Evolutionary conservation across 2,329 filamentous ascomycete species (phyloP).

Genomic region (Ophiostoma sp.): DNA sequence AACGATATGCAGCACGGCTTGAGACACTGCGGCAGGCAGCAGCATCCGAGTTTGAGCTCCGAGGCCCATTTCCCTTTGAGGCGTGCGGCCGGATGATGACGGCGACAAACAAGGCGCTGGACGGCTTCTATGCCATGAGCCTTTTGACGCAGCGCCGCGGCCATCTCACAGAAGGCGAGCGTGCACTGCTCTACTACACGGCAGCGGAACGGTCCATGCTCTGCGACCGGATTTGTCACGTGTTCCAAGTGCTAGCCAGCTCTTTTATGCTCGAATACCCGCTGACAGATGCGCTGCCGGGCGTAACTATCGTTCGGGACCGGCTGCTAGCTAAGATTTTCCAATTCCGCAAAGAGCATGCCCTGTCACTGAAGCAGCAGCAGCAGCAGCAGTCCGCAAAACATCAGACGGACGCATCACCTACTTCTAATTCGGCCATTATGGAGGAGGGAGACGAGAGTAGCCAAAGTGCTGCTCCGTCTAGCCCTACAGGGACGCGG

Average conservation of each 20-base stretch:
- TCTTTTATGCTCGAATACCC: constrained; percentile 94
- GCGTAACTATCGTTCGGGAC: constrained; percentile 73
- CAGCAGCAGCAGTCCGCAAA: background rate
- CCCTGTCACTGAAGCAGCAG: constrained; percentile 21
- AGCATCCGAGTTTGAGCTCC: constrained; percentile 79
- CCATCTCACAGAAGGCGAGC: constrained; percentile 71
- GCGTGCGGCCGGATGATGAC: constrained; percentile 69
- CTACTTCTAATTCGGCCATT: background rate
- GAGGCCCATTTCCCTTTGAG: constrained; percentile 75
- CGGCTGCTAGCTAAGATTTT: constrained; percentile 81
- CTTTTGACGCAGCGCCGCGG: constrained; percentile 79
- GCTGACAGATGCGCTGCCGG: constrained; percentile 80
- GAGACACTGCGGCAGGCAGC: constrained; percentile 69
- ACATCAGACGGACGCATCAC: constrained; percentile 2
- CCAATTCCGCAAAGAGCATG: constrained; percentile 69
- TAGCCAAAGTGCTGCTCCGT: background rate
- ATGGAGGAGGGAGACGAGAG: background rate
- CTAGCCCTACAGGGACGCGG: background rate
- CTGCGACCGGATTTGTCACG: constrained; percentile 84
- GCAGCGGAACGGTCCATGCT: constrained; percentile 71
- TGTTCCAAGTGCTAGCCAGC: constrained; percentile 78
- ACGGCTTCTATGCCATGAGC: constrained; percentile 95
- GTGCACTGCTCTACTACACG: constrained; percentile 73
- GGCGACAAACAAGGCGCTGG: constrained; percentile 76
- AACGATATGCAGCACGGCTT: constrained; percentile 69